Evolutionary conservation across 345 rosid genomes (phyloP).

Genomic region (Chamaenerion angustifolium): DNA sequence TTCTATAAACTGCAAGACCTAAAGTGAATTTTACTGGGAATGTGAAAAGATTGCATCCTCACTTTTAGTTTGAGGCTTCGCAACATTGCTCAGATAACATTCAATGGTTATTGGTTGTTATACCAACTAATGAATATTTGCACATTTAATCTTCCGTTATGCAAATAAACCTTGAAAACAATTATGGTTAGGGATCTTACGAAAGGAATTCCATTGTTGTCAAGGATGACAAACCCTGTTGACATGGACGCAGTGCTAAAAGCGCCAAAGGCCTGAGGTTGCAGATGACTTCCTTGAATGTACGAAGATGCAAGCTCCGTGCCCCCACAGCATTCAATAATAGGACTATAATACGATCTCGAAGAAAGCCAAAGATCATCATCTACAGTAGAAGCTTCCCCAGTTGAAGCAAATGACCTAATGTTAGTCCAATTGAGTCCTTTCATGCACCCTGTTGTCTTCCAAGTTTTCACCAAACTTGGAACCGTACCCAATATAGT

Average conservation of each 20-base stretch:
- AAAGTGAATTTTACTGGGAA: too few relatives aligned
- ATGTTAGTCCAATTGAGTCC: constrained; percentile 71
- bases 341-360: constrained; percentile 53
- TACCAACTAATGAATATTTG: too few relatives aligned
- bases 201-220: constrained; percentile 24
- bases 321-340: constrained; percentile 82
- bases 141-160: too few relatives aligned
- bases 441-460: constrained; percentile 48
- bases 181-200: too few relatives aligned
- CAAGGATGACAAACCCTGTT: constrained; percentile 59
- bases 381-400: constrained; percentile 79
- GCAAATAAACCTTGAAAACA: too few relatives aligned
- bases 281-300: constrained; percentile 49
- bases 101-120: too few relatives aligned
- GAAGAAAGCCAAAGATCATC: constrained; percentile 97
- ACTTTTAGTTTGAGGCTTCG: too few relatives aligned
- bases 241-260: constrained; percentile 70
- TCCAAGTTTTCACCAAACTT: constrained; percentile 82
- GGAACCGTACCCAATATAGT: constrained; percentile 83
- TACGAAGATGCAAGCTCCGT: constrained; percentile 76
- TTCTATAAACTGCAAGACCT: too few relatives aligned
- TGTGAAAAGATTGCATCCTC: too few relatives aligned
- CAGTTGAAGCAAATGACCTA: constrained; percentile 56
- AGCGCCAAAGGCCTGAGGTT: constrained; percentile 88
- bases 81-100: too few relatives aligned